phyloP scores from a whole-genome alignment of 2,329 filamentous ascomycete genomes.

The Pestalotiopsis sp. region DNA sequence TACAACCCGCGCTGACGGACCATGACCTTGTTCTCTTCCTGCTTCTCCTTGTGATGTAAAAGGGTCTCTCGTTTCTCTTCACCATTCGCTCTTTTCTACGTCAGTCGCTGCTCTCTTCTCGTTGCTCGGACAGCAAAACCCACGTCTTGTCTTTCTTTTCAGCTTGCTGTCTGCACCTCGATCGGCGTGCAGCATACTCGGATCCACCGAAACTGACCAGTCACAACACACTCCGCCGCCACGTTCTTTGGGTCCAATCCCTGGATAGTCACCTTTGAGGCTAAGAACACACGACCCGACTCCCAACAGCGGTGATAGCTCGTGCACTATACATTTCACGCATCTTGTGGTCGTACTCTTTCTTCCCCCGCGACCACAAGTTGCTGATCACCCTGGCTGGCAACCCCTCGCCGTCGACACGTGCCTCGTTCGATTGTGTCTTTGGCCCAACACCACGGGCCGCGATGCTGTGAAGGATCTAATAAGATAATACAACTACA shows the following conservation, averaged over 20 bases:
- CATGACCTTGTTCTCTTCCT: background rate
- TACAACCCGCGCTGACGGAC: background rate
- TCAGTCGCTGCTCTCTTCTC: background rate
- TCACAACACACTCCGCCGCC: background rate
- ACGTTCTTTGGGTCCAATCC: background rate
- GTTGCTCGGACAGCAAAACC: background rate
- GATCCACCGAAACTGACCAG: slow-evolving; percentile 10
- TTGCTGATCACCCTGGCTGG: background rate
- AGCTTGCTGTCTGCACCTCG: slow-evolving; percentile 1
- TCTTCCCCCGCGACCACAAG: background rate
- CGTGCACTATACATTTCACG: background rate
- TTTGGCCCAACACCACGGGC: background rate
- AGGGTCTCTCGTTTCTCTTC: background rate
- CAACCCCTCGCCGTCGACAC: background rate
- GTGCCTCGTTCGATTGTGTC: background rate
- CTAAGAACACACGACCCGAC: background rate
- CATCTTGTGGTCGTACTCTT: background rate
- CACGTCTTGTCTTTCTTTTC: background rate
- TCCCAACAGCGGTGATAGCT: background rate
- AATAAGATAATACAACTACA: background rate
- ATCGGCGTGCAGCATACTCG: slow-evolving; percentile 1
- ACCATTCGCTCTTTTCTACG: background rate
- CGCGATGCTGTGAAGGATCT: background rate
- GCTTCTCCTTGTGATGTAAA: background rate
- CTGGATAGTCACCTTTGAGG: background rate